A percentile compares a stretch with the other conserved stretches of the same genome.
These are phyloP conservation scores for Ensete glaucum DNA, from an alignment of 176 grass and related monocot species.

Conservation along the genomic window DNA sequence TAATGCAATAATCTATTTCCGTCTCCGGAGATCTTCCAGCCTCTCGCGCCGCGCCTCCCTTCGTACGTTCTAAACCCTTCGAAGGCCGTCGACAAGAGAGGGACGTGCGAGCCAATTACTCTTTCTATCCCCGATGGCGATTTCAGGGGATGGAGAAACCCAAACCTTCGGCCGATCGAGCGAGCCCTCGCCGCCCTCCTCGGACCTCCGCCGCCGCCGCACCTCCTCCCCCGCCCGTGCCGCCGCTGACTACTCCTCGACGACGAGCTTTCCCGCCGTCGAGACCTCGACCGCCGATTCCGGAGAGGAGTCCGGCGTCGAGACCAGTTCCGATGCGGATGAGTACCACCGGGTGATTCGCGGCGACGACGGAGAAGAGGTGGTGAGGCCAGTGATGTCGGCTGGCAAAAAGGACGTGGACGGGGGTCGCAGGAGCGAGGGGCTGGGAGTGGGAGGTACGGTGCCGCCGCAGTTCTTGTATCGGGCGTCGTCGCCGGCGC, in stretches of 20 bases:
- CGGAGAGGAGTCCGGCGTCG: conserved; percentile 6
- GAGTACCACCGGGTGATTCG: not conserved
- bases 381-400: not conserved
- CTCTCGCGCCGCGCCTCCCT: no score
- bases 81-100: no score
- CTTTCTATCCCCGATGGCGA: not conserved
- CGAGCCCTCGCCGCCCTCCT: not conserved
- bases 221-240: not conserved
- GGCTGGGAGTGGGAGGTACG: not conserved
- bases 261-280: not conserved
- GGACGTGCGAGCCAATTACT: no score
- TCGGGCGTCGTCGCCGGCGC: conserved; percentile 65
- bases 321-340: conserved; percentile 13
- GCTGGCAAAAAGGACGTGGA: not conserved
- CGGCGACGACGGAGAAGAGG: not conserved
- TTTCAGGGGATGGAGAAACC: not conserved
- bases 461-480: conserved; percentile 27
- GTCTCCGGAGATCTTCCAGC: no score
- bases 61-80: no score
- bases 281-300: not conserved
- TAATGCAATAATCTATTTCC: no score
- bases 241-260: not conserved
- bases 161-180: not conserved
- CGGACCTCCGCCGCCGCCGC: conserved; percentile 5
- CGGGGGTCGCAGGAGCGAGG: not conserved